Base-by-base conservation (phyloP, 2,329 filamentous ascomycete species). In the Colletotrichum lupini region DNA sequence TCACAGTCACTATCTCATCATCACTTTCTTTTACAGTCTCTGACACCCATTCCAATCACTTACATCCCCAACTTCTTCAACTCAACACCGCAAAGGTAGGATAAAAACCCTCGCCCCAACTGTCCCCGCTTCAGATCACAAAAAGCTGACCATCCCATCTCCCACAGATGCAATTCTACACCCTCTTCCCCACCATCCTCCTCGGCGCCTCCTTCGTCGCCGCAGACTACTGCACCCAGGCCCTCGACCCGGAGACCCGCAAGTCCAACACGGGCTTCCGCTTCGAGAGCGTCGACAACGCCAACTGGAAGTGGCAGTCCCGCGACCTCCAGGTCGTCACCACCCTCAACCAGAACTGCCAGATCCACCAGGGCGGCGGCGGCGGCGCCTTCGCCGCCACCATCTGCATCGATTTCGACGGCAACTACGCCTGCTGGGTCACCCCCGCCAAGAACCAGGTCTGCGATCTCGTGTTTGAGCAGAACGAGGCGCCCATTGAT, bases 281-380 rank as follows among this genome's bases (percentile, higher is more conserved):
- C 1, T 69, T 59, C 30, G 2, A 12, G 19, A 57, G 26, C 22
- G 6, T 30, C 9, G 58, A 69, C 22, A 22, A 28, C 12, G 52
- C 57, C 22, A 11, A 35, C 52, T 69, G 67, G 67, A 35, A 64
- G 28, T 65, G 67, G 67, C n/a, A 35, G 2, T 69, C 67, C 14
- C 37, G 59, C 7, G 67, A 69, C 19, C 14, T 58, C 24, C 49
- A 58, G n/a, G 59, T 64, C 7, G 37, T 58, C 22, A 65, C 60
- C 26, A 65, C 67, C n/a, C 19, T 69, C 14, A 11, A 32, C 30
- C 49, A 26, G 5, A 58, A 28, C 35, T 69, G 67, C 19, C 59
- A 65, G 26, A 5, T 69, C 11, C 67, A 65, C 59, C 67, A 69
- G 37, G 67, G 67, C 8, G 67, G 67, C 52, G 59, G 67, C 28